Evolutionary conservation across 2,329 filamentous ascomycete species (phyloP), one percentile per base, ranked within the genome.

Genomic region (Xylariaceae sp.): DNA sequence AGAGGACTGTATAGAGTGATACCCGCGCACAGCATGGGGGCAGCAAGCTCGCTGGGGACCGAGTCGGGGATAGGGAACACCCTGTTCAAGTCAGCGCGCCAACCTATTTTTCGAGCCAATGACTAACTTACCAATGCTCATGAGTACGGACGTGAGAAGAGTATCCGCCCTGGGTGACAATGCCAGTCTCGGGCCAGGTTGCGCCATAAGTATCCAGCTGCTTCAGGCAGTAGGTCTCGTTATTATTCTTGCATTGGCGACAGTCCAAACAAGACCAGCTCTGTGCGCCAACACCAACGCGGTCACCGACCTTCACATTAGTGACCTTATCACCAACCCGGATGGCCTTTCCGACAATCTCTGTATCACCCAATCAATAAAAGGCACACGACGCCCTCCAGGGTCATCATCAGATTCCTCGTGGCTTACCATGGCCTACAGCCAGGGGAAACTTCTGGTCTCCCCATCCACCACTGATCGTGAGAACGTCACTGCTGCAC

Each of bases 11-110:
- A 95, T 51, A 83, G 83, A 3, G 90, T 95, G 57, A 95, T 76
- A 55, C 90, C 90, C 38, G 88, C 90, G 69, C 90, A 95, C 58
- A 94, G 78, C 86, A 91, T 90, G 10, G 87, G 87, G 1, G 88
- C 89, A 1, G 85, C 87, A 44, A 84, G 70, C 48, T 72, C 68
- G 57, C 76, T 80, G 10, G 74, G 61, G 41, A 95, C 77, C 45
- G 75, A 81, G 31, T 90, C 87, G 33, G 89, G 90, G 56, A 95
- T 91, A 62, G 86, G 86, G 64, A 81, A 83, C 41, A 80, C 77
- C 77, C 76, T 79, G 54, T 15, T 27, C 39, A 17, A 42, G 39
- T 31, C 12, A 14, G 17, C 49, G 17, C 52, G 42, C 39, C 30
- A 43, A 7, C 4, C n/a, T 22, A 35, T 11, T n/a, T 22, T 10